phyloP scores from a whole-genome alignment of 2,329 filamentous ascomycete genomes.

The Dactylellina leptospora region DNA sequence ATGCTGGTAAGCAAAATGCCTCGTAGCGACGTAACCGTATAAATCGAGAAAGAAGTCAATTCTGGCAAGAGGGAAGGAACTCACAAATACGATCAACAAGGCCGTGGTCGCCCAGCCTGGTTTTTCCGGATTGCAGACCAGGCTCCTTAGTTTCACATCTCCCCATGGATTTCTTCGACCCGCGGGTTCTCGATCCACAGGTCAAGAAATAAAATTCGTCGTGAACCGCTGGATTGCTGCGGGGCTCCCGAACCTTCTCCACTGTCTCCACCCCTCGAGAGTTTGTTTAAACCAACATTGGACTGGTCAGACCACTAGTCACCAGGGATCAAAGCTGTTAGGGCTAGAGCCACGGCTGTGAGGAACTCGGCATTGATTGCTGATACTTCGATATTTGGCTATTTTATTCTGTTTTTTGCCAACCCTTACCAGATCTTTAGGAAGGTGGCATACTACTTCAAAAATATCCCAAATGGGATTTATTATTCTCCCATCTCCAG shows the following conservation, averaged over 20 bases:
- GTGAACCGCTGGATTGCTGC: conserved; percentile 48
- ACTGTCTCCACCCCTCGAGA: conserved; percentile 23
- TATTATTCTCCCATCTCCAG: no score
- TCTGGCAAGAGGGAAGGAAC: not conserved
- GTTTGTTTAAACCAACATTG: no score
- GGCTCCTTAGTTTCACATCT: conserved; percentile 25
- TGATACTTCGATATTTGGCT: conserved; percentile 46
- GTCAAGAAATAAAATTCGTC: conserved; percentile 39
- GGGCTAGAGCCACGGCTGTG: no score
- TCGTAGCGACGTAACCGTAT: conserved; percentile 23
- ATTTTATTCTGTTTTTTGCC: no score
- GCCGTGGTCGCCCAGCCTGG: conserved; percentile 16
- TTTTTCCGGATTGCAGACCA: conserved; percentile 38
- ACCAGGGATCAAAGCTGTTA: no score
- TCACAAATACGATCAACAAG: conserved; percentile 13
- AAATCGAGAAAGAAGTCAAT: conserved; percentile 15
- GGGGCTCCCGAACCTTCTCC: conserved; percentile 52
- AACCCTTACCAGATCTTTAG: no score
- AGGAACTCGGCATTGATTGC: no score
- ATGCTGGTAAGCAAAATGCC: no score
- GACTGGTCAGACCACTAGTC: no score
- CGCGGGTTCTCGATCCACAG: conserved; percentile 31
- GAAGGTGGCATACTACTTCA: no score
- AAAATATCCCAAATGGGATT: no score
- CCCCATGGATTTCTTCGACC: conserved; percentile 11